Conservation (phyloP, 1,284 basidiomycete species). For the Gymnopus androsaceus region DNA sequence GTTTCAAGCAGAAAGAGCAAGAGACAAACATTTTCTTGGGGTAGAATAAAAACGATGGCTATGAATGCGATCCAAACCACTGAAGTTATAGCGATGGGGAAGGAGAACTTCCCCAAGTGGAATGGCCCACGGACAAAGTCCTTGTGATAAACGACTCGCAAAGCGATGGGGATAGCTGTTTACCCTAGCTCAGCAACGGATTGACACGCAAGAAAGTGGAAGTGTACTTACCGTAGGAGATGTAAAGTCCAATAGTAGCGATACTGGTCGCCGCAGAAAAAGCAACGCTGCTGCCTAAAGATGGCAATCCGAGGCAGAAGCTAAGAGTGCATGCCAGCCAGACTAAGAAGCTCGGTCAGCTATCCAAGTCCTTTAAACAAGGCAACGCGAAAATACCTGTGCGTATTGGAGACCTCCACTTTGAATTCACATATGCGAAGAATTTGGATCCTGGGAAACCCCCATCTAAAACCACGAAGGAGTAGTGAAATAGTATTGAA, state of each 20-base stretch:
- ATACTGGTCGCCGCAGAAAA: constrained; percentile 77
- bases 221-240: constrained; percentile 57
- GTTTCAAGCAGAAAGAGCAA: background rate
- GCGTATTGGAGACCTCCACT: constrained; percentile 63
- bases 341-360: constrained; percentile 39
- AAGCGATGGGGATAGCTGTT: constrained; percentile 64
- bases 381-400: constrained; percentile 48
- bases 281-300: constrained; percentile 69
- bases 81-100: constrained; percentile 48
- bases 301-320: constrained; percentile 72
- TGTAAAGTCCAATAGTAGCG: constrained; percentile 77
- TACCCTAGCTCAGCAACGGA: background rate
- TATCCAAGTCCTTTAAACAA: background rate
- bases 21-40: constrained; percentile 55
- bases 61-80: constrained; percentile 61
- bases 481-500: no score
- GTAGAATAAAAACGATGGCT: constrained; percentile 66
- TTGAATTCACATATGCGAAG: constrained; percentile 63
- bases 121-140: constrained; percentile 71
- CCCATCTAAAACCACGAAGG: no score
- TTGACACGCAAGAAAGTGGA: background rate
- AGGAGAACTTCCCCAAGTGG: constrained; percentile 64
- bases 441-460: constrained; percentile 69
- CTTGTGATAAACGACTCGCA: constrained; percentile 61
- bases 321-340: constrained; percentile 80